These are phyloP conservation scores for Aspergillus glaucus DNA, from an alignment of 2,329 filamentous ascomycete genomes.

Conservation along the genomic window DNA sequence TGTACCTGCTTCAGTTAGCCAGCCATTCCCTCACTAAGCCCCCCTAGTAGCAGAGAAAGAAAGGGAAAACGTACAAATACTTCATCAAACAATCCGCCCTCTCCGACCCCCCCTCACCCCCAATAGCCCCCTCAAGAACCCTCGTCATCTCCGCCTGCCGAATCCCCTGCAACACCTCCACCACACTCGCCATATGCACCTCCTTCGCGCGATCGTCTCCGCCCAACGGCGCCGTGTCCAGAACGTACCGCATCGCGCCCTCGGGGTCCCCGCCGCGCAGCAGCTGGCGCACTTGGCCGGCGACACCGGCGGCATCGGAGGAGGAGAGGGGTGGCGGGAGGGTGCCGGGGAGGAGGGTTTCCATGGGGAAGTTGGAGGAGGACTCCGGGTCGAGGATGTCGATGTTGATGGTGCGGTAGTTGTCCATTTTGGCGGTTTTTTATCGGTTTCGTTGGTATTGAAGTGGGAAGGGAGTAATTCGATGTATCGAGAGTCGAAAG, in stretches of 20 bases:
- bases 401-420: conserved; percentile 87
- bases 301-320: conserved; percentile 69
- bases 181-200: conserved; percentile 76
- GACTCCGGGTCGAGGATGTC: conserved; percentile 87
- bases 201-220: conserved; percentile 59
- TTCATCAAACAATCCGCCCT: conserved; percentile 93
- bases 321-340: conserved; percentile 64
- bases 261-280: conserved; percentile 80
- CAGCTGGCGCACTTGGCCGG: conserved; percentile 78
- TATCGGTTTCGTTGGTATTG: background rate
- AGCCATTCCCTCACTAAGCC: background rate
- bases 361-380: conserved; percentile 81
- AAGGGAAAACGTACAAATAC: conserved; percentile 65
- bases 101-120: conserved; percentile 72
- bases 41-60: background rate
- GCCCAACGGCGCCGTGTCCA: conserved; percentile 74
- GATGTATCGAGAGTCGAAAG: background rate
- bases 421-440: conserved; percentile 39
- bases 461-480: background rate
- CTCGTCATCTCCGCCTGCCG: conserved; percentile 93
- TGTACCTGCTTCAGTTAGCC: conserved; percentile 57
- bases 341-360: conserved; percentile 70
- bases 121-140: conserved; percentile 74
- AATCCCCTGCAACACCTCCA: conserved; percentile 92
- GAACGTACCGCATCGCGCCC: conserved; percentile 73